Conservation (phyloP, 345 rosid species). For the Acer campestre region DNA sequence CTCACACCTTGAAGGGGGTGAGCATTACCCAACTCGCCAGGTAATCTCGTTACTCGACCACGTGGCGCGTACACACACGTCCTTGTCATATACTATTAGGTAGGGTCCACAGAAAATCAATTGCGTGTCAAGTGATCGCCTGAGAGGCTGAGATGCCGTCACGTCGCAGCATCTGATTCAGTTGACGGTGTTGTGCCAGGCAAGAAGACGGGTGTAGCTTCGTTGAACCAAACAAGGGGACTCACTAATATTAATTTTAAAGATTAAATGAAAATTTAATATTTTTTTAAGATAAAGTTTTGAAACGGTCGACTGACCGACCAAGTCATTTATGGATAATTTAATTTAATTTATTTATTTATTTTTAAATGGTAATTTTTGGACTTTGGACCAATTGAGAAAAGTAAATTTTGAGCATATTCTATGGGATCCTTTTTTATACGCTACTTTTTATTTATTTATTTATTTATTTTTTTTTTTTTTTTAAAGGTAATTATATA, state of each 20-base stretch:
- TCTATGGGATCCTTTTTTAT: not conserved
- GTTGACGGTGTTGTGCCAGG: conserved; percentile 10
- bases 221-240: not conserved
- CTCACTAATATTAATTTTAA: not conserved
- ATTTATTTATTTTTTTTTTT: too few species aligned
- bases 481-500: not conserved
- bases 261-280: not conserved
- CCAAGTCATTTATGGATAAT: not conserved
- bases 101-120: conserved; percentile 3
- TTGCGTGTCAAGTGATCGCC: not conserved
- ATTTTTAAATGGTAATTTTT: not conserved
- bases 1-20: too few species aligned
- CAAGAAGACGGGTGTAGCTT: not conserved
- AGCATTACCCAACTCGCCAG: too few species aligned
- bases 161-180: conserved; percentile 2
- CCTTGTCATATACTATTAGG: not conserved
- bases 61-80: not conserved
- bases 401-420: not conserved
- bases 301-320: conserved; percentile 5
- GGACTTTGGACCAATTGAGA: not conserved
- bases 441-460: too few species aligned
- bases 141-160: not conserved
- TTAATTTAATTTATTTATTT: not conserved
- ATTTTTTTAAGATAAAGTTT: not conserved
- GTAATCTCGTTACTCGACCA: not conserved